These are phyloP conservation scores for Xylariales sp. DNA, from an alignment of 2,329 filamentous ascomycete genomes.

Conservation along the genomic window DNA sequence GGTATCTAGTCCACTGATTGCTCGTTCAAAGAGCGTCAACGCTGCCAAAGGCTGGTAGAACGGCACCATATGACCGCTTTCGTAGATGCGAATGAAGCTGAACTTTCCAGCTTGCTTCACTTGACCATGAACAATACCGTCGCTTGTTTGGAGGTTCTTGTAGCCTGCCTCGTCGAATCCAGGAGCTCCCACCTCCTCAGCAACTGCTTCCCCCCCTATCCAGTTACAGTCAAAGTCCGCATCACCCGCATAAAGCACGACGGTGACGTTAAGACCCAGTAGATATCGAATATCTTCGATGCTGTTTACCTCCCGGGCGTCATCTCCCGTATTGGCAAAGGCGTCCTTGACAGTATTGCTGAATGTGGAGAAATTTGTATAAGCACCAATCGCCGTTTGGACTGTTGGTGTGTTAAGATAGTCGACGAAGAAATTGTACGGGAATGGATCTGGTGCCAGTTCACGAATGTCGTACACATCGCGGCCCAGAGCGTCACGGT, in stretches of 20 bases:
- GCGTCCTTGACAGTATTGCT: constrained; percentile 38
- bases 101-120: constrained; percentile 46
- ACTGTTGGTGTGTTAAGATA: constrained; percentile 54
- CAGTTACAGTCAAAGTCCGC: constrained; percentile 30
- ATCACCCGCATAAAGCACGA: constrained; percentile 27
- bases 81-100: constrained; percentile 43
- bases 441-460: constrained; percentile 51
- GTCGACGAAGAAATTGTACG: constrained; percentile 47
- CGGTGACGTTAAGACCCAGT: constrained; percentile 16
- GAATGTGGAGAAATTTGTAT: constrained; percentile 51
- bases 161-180: constrained; percentile 42
- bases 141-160: constrained; percentile 35
- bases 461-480: constrained; percentile 59
- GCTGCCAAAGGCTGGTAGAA: constrained; percentile 50
- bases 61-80: constrained; percentile 38
- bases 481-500: constrained; percentile 45
- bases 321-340: constrained; percentile 56
- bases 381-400: constrained; percentile 55
- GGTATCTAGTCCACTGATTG: constrained; percentile 42
- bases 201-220: constrained; percentile 23
- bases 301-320: constrained; percentile 22
- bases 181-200: constrained; percentile 30
- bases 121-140: constrained; percentile 44
- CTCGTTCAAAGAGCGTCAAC: constrained; percentile 44
- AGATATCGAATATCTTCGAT: constrained; percentile 20